phyloP scores from a whole-genome alignment of 176 grass and related monocot genomes.

The Musa itinerans region DNA sequence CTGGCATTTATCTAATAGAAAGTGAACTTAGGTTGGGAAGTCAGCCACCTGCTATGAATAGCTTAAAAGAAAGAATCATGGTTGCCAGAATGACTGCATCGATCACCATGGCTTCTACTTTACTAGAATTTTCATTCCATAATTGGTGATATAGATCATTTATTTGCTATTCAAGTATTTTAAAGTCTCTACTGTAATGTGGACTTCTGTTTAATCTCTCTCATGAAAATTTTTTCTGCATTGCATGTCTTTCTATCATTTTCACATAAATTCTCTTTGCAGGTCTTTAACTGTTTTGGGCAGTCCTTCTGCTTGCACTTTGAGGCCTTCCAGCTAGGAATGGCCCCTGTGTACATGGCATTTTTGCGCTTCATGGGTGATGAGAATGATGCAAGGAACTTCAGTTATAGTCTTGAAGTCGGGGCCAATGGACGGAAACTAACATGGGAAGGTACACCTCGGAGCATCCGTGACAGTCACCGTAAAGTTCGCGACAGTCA shows the following conservation, averaged over 20 bases:
- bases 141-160: neutral
- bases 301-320: conserved; percentile 22
- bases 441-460: conserved; percentile 11
- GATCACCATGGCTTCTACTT: too few species aligned
- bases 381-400: conserved; percentile 11
- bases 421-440: conserved; percentile 14
- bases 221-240: too few species aligned
- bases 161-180: neutral
- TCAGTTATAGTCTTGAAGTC: conserved; percentile 17
- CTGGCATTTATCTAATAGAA: too few species aligned
- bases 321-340: conserved; percentile 16
- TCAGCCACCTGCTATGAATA: too few species aligned
- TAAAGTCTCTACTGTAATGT: too few species aligned
- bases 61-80: too few species aligned
- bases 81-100: too few species aligned
- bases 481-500: conserved; percentile 20
- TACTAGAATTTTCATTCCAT: neutral
- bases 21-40: too few species aligned
- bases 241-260: too few species aligned
- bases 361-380: conserved; percentile 23
- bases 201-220: too few species aligned
- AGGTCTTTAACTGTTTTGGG: conserved; percentile 19
- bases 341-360: conserved; percentile 18
- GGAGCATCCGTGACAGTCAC: conserved; percentile 22
- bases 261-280: too few species aligned